A percentile compares a stretch with the other conserved stretches of the same genome.
These are phyloP conservation scores for Penicillium nucicola DNA, from an alignment of 495 filamentous ascomycete species.

Conservation along the genomic window DNA sequence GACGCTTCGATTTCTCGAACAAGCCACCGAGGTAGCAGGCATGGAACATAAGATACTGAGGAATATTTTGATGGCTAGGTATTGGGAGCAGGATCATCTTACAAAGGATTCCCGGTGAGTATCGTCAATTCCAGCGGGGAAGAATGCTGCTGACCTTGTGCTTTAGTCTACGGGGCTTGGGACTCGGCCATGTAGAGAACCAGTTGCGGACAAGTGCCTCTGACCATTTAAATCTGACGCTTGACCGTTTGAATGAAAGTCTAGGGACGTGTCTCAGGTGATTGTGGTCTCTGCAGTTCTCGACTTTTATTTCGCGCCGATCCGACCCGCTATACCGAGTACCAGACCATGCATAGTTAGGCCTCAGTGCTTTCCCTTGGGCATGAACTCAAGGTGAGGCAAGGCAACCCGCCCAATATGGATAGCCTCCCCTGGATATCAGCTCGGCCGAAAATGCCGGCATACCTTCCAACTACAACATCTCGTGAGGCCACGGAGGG, in stretches of 20 bases:
- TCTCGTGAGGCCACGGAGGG: background rate
- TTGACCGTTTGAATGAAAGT: slow-evolving; percentile 70
- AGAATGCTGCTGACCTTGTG: slow-evolving; percentile 17
- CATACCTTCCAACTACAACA: background rate
- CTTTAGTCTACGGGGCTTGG: slow-evolving; percentile 30
- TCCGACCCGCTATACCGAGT: slow-evolving; percentile 21
- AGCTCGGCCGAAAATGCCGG: background rate
- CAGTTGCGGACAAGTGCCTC: slow-evolving; percentile 37
- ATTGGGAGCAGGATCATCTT: slow-evolving; percentile 49
- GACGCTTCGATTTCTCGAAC: slow-evolving; percentile 73
- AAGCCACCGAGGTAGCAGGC: slow-evolving; percentile 61
- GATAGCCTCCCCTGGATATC: slow-evolving; percentile 3
- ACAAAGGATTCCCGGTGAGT: slow-evolving; percentile 39
- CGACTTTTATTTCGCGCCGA: slow-evolving; percentile 6
- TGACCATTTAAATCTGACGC: slow-evolving; percentile 61
- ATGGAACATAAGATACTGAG: slow-evolving; percentile 80
- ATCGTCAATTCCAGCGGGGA: background rate
- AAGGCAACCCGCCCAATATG: slow-evolving; percentile 15
- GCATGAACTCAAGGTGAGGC: slow-evolving; percentile 16
- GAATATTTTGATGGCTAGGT: slow-evolving; percentile 63
- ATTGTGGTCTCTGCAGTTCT: slow-evolving; percentile 12
- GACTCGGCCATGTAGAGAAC: slow-evolving; percentile 23
- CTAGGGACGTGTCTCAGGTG: slow-evolving; percentile 66
- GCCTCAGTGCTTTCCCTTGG: slow-evolving; percentile 22
- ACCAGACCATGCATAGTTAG: slow-evolving; percentile 17